Evolutionary conservation across 495 filamentous ascomycete genomes (phyloP), one percentile per base, ranked within the genome.

Genomic region (Aspergillus haitiensis): DNA sequence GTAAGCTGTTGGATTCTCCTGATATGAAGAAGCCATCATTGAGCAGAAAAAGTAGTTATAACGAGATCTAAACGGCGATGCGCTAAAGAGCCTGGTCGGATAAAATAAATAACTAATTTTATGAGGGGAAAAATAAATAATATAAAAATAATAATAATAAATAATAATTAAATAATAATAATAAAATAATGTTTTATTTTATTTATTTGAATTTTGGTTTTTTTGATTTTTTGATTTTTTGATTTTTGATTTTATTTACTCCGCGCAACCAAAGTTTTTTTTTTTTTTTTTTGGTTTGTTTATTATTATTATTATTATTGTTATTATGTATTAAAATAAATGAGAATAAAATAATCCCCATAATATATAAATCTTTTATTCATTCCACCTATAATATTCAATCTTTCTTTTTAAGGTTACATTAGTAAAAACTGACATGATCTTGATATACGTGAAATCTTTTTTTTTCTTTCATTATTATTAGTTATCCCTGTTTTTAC

Each of bases 91-190:
- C 32, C 52, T 40, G 52, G 16, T 27, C n/a, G 6, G 44, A 47
- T 47, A 63, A 60, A 62, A 58, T 35, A 45, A 53, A 56, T 56
- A 58, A 56, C 56, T 60, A 58, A 56, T 48, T 9, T 16, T 42
- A 42, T 56, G 57, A 55, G 54, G 31, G 37, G 52, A 56, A 61
- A 61, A 16, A 54, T 36, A 54, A 53, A 48, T 37, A 55, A 47
- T 46, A 32, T 46, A 32, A 52, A 48, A 60, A 54, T 47, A 39
- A 51, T 37, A 37, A 47, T 47, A 47, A 47, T 47, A 47, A 46
- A 54, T 40, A 27, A 31, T 42, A 50, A 58, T 49, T 3, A 56
- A 31, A 35, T 34, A 58, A 33, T 36, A 58, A 13, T 21, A 52
- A 45, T 35, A 46, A 52, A 46, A 33, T 32, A 47, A 13, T 32